Conservation (phyloP, 1,139 yeast species). For the Debaryomyces coudertii region DNA sequence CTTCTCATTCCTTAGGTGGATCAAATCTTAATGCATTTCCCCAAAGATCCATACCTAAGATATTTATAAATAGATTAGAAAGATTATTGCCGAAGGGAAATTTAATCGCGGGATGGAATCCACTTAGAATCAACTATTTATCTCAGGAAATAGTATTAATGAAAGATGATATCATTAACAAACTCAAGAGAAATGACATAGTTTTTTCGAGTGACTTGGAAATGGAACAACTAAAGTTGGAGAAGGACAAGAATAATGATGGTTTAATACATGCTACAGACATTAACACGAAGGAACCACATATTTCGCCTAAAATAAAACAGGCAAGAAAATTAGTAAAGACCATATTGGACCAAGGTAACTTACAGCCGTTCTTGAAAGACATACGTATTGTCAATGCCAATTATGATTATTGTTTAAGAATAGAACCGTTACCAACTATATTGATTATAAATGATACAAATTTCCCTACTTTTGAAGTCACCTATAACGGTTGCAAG, state of each 20-base stretch:
- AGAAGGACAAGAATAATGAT: slow-evolving; percentile 19
- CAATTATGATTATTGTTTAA: slow-evolving; percentile 68
- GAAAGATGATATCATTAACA: slow-evolving; percentile 71
- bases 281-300: slow-evolving; percentile 24
- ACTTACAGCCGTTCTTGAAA: slow-evolving; percentile 75
- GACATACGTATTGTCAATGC: slow-evolving; percentile 66
- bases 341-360: slow-evolving; percentile 85
- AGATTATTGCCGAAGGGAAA: slow-evolving; percentile 65
- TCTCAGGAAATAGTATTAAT: slow-evolving; percentile 80
- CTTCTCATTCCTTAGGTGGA: slow-evolving; percentile 66
- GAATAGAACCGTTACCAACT: slow-evolving; percentile 81
- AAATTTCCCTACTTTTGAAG: slow-evolving; percentile 69
- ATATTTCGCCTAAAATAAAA: slow-evolving; percentile 41
- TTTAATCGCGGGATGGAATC: slow-evolving; percentile 66
- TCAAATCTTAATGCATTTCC: slow-evolving; percentile 70
- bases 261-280: slow-evolving; percentile 18
- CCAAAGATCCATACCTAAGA: slow-evolving; percentile 65
- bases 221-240: slow-evolving; percentile 28
- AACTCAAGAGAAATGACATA: slow-evolving; percentile 72
- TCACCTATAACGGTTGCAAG: slow-evolving; percentile 81
- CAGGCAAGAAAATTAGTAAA: slow-evolving; percentile 79
- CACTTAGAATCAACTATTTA: slow-evolving; percentile 73
- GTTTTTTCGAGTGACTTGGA: slow-evolving; percentile 50
- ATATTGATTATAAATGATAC: slow-evolving; percentile 67
- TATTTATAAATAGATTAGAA: slow-evolving; percentile 69